Percentiles rank a stretch among this genome's conserved stretches.
Conservation (phyloP, 192 early-diverging fungal species). For the Coemansia sp. region DNA sequence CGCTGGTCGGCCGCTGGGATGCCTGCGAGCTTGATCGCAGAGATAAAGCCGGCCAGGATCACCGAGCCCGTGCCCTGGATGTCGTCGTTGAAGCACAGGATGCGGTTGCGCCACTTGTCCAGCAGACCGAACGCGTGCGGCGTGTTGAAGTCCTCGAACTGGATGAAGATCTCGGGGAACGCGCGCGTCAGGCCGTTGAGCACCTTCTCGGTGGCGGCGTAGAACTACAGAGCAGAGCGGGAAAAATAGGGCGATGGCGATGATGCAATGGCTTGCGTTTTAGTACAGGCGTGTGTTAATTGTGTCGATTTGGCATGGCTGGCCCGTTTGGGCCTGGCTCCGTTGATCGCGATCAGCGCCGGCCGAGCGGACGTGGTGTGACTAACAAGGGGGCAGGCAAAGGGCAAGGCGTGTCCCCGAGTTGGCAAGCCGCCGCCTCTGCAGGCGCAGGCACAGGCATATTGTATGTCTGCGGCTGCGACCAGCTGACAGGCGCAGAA, state of each 20-base stretch:
- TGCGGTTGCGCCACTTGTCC: slow-evolving; percentile 72
- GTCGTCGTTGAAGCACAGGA: slow-evolving; percentile 89
- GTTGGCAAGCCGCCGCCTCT: no score
- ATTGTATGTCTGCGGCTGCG: neutral
- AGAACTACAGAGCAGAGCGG: slow-evolving; percentile 56
- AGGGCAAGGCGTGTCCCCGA: neutral
- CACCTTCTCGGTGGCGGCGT: slow-evolving; percentile 73
- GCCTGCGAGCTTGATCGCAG: slow-evolving; percentile 69
- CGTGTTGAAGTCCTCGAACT: slow-evolving; percentile 96
- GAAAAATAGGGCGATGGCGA: neutral
- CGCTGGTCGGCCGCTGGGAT: slow-evolving; percentile 73
- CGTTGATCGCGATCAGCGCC: no score
- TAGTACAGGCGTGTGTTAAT: no score
- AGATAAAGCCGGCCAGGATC: slow-evolving; percentile 89
- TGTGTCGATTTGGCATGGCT: no score
- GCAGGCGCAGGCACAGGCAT: neutral
- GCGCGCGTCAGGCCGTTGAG: slow-evolving; percentile 53
- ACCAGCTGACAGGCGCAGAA: slow-evolving; percentile 6
- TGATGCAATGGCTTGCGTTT: no score
- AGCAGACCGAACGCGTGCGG: slow-evolving; percentile 88
- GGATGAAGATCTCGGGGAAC: slow-evolving; percentile 85
- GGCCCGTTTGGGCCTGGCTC: no score
- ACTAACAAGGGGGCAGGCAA: neutral
- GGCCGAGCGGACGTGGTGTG: neutral
- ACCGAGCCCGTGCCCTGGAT: slow-evolving; percentile 77